These are phyloP conservation scores for Globisporangium nagaii DNA, from an alignment of 352 stramenopile genomes.

Conservation along the genomic window DNA sequence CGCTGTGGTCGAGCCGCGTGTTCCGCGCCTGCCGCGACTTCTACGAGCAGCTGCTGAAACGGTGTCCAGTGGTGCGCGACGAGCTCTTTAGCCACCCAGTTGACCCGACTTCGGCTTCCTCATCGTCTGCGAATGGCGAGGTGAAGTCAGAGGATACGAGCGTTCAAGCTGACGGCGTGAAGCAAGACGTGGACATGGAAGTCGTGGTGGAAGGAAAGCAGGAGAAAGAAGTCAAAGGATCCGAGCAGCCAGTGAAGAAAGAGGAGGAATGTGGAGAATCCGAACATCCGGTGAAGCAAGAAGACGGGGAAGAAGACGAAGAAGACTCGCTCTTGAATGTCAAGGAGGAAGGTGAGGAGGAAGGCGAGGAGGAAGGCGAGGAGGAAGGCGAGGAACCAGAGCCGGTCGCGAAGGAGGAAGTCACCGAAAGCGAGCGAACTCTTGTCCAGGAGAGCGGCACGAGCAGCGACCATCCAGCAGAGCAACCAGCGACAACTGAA, in stretches of 20 bases:
- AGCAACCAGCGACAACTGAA: neutral
- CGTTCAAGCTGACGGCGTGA: neutral
- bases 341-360: neutral
- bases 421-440: neutral
- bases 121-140: neutral
- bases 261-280: neutral
- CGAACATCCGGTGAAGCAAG: neutral
- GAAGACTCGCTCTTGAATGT: neutral
- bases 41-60: conserved; percentile 54
- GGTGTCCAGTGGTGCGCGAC: conserved; percentile 22
- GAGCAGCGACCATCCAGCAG: no score
- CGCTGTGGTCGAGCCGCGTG: conserved; percentile 46
- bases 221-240: neutral
- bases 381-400: conserved; percentile 2
- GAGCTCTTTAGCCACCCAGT: conserved; percentile 29
- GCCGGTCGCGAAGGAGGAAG: neutral
- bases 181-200: neutral
- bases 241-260: neutral
- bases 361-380: neutral
- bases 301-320: no score
- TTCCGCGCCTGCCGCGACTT: conserved; percentile 51
- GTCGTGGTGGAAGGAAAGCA: neutral
- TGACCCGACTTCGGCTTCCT: no score
- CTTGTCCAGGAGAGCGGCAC: no score
- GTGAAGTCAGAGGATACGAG: neutral